Base-by-base conservation (phyloP, 441 rosid species). In the Gossypium davidsonii region DNA sequence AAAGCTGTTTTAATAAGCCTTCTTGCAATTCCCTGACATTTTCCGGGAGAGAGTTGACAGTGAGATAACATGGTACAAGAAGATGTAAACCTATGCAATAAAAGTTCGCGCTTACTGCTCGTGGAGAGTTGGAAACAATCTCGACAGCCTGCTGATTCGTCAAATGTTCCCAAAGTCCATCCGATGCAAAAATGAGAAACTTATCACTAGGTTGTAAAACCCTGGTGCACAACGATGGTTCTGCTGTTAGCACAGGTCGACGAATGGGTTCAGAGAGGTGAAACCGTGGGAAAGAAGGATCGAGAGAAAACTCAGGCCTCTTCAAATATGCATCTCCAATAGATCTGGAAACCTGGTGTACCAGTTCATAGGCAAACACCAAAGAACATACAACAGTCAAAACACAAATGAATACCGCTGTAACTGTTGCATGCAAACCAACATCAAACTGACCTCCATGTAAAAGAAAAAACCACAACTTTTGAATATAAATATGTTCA, bases 311-410 rank as follows among this genome's bases (percentile, higher is more conserved):
- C 84, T 91, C 98, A 2, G 93, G 91, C 53, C 81, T 80, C 81
- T 94, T 94, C 80, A 94, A 81, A 83, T 91, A 91, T 23, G 98
- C 98, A 81, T 94, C 99, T 25, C 99, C 99, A 7, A 94, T 92
- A 25, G 98, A 86, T 84, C 97, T 91, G 37, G 98, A 91, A 18
- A 94, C 96, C 98, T 94, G 77, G 6, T 37, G 42, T 73, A 58
- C 31, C 79, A 79, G 48, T 14, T 20, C 71, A 80, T 12, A 66
- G 56, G 20, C 56, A 71, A 44, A 66, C 59, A 75, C n/a, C 73
- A 72, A 58, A 6, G n/a, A 48, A 55, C 20, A 63, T 25, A 39
- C 39, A 17, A 4, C 11, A 1, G 26, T 6, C 15, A 42, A 74
- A 68, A 66, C 56, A 46, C 71, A 65, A 55, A 10, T 21, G 52